Conservation (phyloP, 345 rosid species). For the Brassica juncea region DNA sequence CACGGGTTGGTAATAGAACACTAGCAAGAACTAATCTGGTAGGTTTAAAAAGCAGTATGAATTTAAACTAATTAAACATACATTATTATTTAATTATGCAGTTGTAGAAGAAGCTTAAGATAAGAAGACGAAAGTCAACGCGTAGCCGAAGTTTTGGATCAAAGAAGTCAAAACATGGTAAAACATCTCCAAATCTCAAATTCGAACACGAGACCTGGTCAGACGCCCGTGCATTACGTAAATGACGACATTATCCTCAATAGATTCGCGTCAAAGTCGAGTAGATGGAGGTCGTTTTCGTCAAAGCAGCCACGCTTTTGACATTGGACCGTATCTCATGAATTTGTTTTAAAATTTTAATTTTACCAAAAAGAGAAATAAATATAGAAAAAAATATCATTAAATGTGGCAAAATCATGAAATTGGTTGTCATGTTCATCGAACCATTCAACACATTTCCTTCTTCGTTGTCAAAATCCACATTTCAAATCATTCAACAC, state of each 20-base stretch:
- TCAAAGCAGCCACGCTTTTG: slow-evolving; percentile 11
- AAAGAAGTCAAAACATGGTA: slow-evolving; percentile 14
- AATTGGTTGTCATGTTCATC: slow-evolving; percentile 47
- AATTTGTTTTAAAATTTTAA: too few species aligned
- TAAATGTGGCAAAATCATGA: slow-evolving; percentile 1
- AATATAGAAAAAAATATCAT: too few species aligned
- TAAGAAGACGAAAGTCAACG: slow-evolving; percentile 23
- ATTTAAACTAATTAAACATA: background rate
- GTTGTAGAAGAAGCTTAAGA: background rate
- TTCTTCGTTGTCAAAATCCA: slow-evolving; percentile 10
- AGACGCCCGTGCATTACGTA: background rate
- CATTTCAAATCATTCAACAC: too few species aligned
- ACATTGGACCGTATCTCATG: slow-evolving; percentile 10
- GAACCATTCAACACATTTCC: slow-evolving; percentile 19
- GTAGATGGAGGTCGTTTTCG: too few species aligned
- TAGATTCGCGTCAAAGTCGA: background rate
- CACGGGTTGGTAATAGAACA: slow-evolving; percentile 26
- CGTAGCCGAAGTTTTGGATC: slow-evolving; percentile 20
- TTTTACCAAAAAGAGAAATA: too few species aligned
- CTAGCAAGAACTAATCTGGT: background rate
- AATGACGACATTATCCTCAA: background rate
- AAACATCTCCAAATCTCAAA: background rate
- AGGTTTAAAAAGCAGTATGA: slow-evolving; percentile 1
- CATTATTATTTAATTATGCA: background rate
- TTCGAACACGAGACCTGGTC: slow-evolving; percentile 23